A percentile compares a stretch with the other conserved stretches of the same genome.
Evolutionary conservation across 2,329 filamentous ascomycete genomes (phyloP).

Genomic region (Pseudogymnoascus sp.): DNA sequence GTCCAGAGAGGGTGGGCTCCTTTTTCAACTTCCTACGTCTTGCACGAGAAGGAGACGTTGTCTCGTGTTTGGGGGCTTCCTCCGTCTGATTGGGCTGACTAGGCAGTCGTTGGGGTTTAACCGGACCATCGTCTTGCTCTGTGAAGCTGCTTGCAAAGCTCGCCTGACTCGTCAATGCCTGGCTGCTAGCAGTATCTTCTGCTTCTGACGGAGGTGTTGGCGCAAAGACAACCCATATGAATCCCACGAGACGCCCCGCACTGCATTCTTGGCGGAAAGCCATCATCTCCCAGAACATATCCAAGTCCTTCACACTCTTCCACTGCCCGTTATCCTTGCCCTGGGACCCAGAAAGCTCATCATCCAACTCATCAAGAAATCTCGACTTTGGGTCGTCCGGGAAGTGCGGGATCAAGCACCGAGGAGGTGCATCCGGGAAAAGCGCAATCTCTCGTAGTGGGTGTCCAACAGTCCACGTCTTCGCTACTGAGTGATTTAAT

Average conservation of each 20-base stretch:
- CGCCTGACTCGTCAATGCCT: neutral
- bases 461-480: slow-evolving; percentile 59
- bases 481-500: slow-evolving; percentile 33
- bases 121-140: neutral
- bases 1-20: slow-evolving; percentile 45
- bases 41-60: neutral
- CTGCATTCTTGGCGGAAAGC: slow-evolving; percentile 93
- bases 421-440: slow-evolving; percentile 58
- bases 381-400: slow-evolving; percentile 93
- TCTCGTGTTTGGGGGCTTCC: neutral
- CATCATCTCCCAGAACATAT: slow-evolving; percentile 99
- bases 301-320: slow-evolving; percentile 73
- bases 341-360: slow-evolving; percentile 55
- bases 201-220: slow-evolving; percentile 32
- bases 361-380: slow-evolving; percentile 81
- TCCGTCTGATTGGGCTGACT: neutral
- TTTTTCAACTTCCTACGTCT: slow-evolving; percentile 31
- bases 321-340: slow-evolving; percentile 58
- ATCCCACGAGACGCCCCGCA: slow-evolving; percentile 82
- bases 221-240: slow-evolving; percentile 86
- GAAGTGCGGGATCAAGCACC: slow-evolving; percentile 80
- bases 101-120: neutral
- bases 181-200: neutral
- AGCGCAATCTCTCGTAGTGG: slow-evolving; percentile 60
- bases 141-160: slow-evolving; percentile 3